Evolutionary conservation across 164 flowering plant genomes (phyloP), one percentile per base, ranked within the genome.

Genomic region (Aristolochia fimbriata): DNA sequence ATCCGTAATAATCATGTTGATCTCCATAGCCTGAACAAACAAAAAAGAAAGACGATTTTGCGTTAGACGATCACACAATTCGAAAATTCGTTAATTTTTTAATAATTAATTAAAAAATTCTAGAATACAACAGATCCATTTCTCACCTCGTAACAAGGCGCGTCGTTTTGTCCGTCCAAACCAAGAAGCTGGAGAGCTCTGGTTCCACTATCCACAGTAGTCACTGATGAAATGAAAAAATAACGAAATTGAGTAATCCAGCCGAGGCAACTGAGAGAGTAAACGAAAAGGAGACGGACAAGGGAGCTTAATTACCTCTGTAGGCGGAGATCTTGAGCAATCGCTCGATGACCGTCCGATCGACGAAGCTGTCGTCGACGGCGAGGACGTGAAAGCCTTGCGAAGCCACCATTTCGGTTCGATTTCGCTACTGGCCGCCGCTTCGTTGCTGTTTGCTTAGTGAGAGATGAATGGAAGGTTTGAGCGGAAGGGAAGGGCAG

Each of bases 351-450:
- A 90, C 87, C 57, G 80, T 93, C 8, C 97, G 80, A 61, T 93
- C 98, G 23, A 90, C 81, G 53, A 93, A 71, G 68, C 92, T 87
- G 56, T 93, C 97, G 71, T 90, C 98, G 22, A 93, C 97, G 16
- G 98, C 98, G 15, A 93, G 78, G 33, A 93, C 98, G 67, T 93
- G 97, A 60, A 76, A 82, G 6, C 78, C 58, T 11, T 15, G n/a
- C 22, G 52, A 49, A 27, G 45, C 27, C 43, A 17, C 37, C 45
- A 55, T 14, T 15, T 3, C n/a, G 16, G 8, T 13, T 19, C 21
- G 25, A 14, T n/a, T 2, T 16, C 58, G 31, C 10, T n/a, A 16
- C 45, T 30, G 15, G 24, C 57, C 15, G 53, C 22, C 19, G 53
- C 53, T 8, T 19, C 20, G 53, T n/a, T 50, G 22, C 12, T 50